These are phyloP conservation scores for Thelonectria olida DNA, from an alignment of 2,329 filamentous ascomycete species.

Conservation along the genomic window DNA sequence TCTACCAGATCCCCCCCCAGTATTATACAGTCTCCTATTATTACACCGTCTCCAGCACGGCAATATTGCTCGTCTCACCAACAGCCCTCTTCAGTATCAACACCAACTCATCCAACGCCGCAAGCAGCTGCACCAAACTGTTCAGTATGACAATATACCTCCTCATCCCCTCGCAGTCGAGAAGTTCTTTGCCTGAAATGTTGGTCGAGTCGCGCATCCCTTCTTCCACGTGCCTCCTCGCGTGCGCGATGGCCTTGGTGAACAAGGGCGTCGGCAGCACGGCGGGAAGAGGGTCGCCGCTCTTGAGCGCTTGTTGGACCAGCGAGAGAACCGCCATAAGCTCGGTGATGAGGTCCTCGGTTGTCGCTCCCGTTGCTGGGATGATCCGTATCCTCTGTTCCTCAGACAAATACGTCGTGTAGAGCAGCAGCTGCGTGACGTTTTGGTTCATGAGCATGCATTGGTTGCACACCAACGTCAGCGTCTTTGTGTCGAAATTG, in stretches of 20 bases:
- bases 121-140: slow-evolving; percentile 3
- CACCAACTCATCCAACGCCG: slow-evolving; percentile 9
- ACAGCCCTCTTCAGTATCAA: slow-evolving; percentile 14
- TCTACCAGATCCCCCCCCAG: too few relatives aligned
- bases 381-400: slow-evolving; percentile 3
- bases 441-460: slow-evolving; percentile 20
- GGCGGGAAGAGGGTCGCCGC: slow-evolving; percentile 19
- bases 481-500: slow-evolving; percentile 13
- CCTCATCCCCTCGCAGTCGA: neutral
- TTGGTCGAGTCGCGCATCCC: neutral
- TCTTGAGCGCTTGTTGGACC: slow-evolving; percentile 16
- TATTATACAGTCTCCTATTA: too few relatives aligned
- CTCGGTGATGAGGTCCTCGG: slow-evolving; percentile 13
- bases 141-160: slow-evolving; percentile 7
- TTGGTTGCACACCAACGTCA: slow-evolving; percentile 6
- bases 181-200: neutral
- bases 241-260: neutral
- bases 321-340: slow-evolving; percentile 19
- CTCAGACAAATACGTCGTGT: neutral
- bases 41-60: neutral
- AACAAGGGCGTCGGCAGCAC: slow-evolving; percentile 22
- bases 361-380: neutral
- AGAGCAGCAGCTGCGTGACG: slow-evolving; percentile 12
- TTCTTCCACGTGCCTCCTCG: neutral
- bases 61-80: slow-evolving; percentile 13